Percentiles rank a stretch among this genome's conserved stretches.
phyloP scores from a whole-genome alignment of 2,329 filamentous ascomycete species.

The Cadophora malorum region DNA sequence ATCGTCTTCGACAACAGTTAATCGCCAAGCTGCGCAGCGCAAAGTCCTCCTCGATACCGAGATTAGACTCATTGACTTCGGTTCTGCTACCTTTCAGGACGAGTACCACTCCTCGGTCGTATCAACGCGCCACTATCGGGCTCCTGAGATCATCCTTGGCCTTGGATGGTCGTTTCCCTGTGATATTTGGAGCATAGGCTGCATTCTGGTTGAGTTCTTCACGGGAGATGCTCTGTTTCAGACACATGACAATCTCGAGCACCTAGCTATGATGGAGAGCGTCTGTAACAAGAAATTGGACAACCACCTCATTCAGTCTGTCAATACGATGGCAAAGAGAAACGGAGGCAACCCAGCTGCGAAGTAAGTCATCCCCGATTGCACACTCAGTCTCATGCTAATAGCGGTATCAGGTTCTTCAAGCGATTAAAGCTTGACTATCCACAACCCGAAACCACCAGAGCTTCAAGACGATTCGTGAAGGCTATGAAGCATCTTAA shows the following conservation, averaged over 20 bases:
- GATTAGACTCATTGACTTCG: constrained; percentile 74
- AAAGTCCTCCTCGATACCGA: constrained; percentile 72
- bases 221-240: constrained; percentile 75
- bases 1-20: constrained; percentile 66
- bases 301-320: constrained; percentile 60
- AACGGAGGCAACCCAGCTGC: constrained; percentile 66
- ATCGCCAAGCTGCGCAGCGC: constrained; percentile 66
- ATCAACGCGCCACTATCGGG: constrained; percentile 72
- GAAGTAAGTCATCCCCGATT: constrained; percentile 56
- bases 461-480: constrained; percentile 70
- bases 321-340: constrained; percentile 62
- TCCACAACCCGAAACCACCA: constrained; percentile 66
- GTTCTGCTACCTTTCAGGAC: constrained; percentile 74
- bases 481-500: constrained; percentile 74
- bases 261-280: constrained; percentile 78
- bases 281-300: constrained; percentile 68
- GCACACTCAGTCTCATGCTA: constrained; percentile 39
- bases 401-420: constrained; percentile 62
- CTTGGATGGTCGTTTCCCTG: constrained; percentile 75
- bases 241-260: constrained; percentile 75
- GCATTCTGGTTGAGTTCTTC: constrained; percentile 75
- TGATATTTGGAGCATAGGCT: constrained; percentile 77
- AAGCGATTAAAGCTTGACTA: constrained; percentile 71
- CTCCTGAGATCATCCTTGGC: constrained; percentile 73
- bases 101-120: constrained; percentile 77